phyloP scores from a whole-genome alignment of 306 rosid genomes.

The Vigna reflexopilosa region DNA sequence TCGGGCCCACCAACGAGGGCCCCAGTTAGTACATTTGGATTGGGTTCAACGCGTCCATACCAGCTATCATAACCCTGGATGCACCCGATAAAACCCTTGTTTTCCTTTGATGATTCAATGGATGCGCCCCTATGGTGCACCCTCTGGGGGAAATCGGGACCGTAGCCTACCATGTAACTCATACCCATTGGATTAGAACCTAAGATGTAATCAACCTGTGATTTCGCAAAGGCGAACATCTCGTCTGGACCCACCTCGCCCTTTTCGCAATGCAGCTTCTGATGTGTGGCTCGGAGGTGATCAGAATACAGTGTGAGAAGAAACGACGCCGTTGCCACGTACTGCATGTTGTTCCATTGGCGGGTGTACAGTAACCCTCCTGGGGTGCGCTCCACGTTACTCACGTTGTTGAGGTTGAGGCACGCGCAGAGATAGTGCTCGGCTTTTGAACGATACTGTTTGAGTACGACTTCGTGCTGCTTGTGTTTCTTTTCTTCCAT shows the following conservation, averaged over 20 bases:
- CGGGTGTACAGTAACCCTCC: conserved; percentile 79
- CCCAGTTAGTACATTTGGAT: conserved; percentile 70
- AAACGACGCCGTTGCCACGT: conserved; percentile 71
- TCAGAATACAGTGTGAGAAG: conserved; percentile 72
- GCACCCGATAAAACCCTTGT: conserved; percentile 76
- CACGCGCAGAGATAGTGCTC: conserved; percentile 74
- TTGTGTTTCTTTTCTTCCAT: conserved; percentile 67
- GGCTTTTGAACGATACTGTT: conserved; percentile 68
- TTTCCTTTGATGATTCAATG: conserved; percentile 55
- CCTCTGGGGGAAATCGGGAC: conserved; percentile 56
- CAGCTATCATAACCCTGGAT: conserved; percentile 76
- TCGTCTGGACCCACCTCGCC: conserved; percentile 49
- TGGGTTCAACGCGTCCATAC: conserved; percentile 59
- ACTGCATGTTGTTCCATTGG: conserved; percentile 89
- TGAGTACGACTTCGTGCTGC: conserved; percentile 50
- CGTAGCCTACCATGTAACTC: conserved; percentile 78
- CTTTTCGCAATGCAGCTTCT: conserved; percentile 54
- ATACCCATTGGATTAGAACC: conserved; percentile 75
- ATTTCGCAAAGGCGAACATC: conserved; percentile 62
- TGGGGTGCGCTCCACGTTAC: conserved; percentile 77
- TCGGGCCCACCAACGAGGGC: conserved; percentile 91
- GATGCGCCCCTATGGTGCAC: conserved; percentile 96
- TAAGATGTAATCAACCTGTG: conserved; percentile 80
- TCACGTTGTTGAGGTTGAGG: conserved; percentile 62
- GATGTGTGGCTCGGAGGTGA: conserved; percentile 54